phyloP scores from a whole-genome alignment of 768 basidiomycete genomes.

The Tylopilus felleus region DNA sequence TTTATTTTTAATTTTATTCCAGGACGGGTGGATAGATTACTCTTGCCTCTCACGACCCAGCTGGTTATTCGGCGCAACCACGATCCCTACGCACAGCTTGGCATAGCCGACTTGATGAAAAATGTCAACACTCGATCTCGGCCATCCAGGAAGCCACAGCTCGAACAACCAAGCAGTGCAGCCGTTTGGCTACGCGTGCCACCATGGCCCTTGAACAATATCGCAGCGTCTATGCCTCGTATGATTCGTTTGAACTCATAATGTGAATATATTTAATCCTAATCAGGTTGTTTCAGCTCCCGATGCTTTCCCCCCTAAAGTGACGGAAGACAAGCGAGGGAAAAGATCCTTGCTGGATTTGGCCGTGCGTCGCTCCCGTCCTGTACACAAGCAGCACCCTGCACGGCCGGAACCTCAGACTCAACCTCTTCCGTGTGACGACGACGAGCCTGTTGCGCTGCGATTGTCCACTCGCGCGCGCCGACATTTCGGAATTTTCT shows the following conservation, averaged over 20 bases:
- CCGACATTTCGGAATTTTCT: conserved; percentile 37
- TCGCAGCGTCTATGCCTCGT: conserved; percentile 38
- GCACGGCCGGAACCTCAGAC: conserved; percentile 9
- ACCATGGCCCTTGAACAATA: conserved; percentile 24
- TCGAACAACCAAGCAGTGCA: conserved; percentile 13
- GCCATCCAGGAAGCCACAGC: conserved; percentile 16
- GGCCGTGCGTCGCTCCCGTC: conserved; percentile 19
- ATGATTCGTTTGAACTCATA: conserved; percentile 8
- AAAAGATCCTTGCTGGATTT: conserved; percentile 11
- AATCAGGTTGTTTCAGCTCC: conserved; percentile 34
- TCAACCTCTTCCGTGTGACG: conserved; percentile 1
- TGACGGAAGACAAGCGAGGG: conserved; percentile 12
- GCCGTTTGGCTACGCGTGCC: conserved; percentile 13
- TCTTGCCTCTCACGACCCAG: conserved; percentile 32
- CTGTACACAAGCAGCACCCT: conserved; percentile 26
- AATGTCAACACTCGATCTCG: conserved; percentile 11
- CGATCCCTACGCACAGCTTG: conserved; percentile 33
- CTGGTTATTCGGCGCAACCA: conserved; percentile 28
- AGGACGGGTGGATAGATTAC: conserved; percentile 33
- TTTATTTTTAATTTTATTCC: conserved; percentile 1
- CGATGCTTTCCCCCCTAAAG: conserved; percentile 32
- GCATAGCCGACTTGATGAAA: conserved; percentile 33
- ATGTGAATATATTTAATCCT: background rate
- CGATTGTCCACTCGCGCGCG: conserved; percentile 17
- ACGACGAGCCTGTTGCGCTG: conserved; percentile 7